phyloP scores from a whole-genome alignment of 441 rosid genomes.

The Rhodomyrtus psidioides region DNA sequence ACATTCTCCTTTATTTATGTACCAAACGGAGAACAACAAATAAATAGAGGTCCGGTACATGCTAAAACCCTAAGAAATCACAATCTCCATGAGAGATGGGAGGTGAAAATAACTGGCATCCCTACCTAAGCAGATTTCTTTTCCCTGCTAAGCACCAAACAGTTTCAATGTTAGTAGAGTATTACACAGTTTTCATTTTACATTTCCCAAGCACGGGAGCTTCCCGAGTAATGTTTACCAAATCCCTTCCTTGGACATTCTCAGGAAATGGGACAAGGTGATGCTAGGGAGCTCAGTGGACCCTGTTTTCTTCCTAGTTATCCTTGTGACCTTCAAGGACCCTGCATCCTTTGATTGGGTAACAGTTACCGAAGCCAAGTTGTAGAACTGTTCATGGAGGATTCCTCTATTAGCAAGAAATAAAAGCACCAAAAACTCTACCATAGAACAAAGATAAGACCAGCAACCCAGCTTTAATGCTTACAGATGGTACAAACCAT shows the following conservation, averaged over 20 bases:
- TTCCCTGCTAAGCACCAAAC: not conserved
- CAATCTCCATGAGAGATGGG: not conserved
- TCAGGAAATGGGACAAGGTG: conserved; percentile 57
- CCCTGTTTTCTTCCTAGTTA: conserved; percentile 41
- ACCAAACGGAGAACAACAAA: not conserved
- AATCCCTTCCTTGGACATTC: conserved; percentile 78
- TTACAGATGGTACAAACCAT: not conserved
- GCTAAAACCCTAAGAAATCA: not conserved
- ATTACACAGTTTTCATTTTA: not conserved
- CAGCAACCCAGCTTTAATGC: not conserved
- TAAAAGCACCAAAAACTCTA: not conserved
- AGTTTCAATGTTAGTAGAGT: not conserved
- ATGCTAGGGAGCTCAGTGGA: conserved; percentile 42
- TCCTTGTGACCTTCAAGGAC: conserved; percentile 44
- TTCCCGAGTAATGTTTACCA: conserved; percentile 35
- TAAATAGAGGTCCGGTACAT: not conserved
- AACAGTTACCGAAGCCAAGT: conserved; percentile 59
- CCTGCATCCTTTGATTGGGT: conserved; percentile 33
- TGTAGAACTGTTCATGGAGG: conserved; percentile 54
- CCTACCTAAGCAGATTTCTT: not conserved
- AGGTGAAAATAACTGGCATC: not conserved
- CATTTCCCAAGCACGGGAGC: not conserved
- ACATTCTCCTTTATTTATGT: not conserved
- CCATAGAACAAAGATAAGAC: not conserved
- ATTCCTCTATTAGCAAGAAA: not conserved